Percentiles rank a stretch among this genome's conserved stretches.
These are phyloP conservation scores for Drechslerella stenobrocha DNA, from an alignment of 2,329 filamentous ascomycete genomes.

Conservation along the genomic window DNA sequence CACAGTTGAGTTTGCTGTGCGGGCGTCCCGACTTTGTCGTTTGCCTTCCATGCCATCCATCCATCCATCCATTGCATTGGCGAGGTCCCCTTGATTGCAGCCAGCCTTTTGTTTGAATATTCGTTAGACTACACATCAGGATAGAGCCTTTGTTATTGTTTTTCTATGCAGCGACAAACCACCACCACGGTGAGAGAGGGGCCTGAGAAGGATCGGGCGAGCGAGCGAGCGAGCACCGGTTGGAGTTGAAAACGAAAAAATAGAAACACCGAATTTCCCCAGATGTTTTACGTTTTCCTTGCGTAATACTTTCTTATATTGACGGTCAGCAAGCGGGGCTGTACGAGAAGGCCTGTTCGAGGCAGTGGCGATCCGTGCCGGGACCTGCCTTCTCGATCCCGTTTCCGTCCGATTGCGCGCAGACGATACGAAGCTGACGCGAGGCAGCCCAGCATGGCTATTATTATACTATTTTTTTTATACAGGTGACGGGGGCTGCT, in stretches of 20 bases:
- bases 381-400: slow-evolving; percentile 16
- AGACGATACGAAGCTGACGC: background rate
- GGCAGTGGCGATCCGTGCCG: slow-evolving; percentile 13
- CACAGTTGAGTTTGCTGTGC: too few relatives aligned
- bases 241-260: slow-evolving; percentile 9
- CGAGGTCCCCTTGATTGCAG: background rate
- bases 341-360: background rate
- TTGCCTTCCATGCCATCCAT: too few relatives aligned
- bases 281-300: slow-evolving; percentile 29
- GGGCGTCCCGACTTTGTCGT: too few relatives aligned
- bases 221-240: slow-evolving; percentile 20
- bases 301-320: slow-evolving; percentile 20
- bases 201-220: background rate
- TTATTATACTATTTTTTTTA: too few relatives aligned
- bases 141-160: slow-evolving; percentile 2
- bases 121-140: slow-evolving; percentile 5
- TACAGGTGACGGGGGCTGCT: too few relatives aligned
- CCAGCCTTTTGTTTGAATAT: slow-evolving; percentile 5
- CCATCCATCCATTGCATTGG: too few relatives aligned
- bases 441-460: background rate
- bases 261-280: slow-evolving; percentile 4
- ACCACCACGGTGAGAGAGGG: background rate
- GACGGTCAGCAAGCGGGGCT: slow-evolving; percentile 1
- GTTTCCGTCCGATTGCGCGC: slow-evolving; percentile 3
- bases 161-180: background rate